Evolutionary conservation across 139 green algal genomes (phyloP).

Genomic region (Closterium sp.): DNA sequence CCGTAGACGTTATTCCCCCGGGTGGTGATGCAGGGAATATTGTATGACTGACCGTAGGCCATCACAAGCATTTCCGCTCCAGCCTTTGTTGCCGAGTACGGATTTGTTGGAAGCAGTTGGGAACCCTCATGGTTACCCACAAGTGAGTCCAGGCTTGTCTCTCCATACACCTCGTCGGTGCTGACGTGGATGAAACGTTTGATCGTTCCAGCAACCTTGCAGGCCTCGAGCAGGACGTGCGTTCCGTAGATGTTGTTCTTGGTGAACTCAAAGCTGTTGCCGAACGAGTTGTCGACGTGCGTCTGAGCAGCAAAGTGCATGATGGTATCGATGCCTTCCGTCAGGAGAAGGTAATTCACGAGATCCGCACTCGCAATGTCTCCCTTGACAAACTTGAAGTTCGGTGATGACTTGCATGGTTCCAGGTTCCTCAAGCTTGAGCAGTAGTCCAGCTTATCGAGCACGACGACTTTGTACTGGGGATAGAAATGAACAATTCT

Average conservation of each 20-base stretch:
- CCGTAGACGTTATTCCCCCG: slow-evolving; percentile 99
- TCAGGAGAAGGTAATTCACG: slow-evolving; percentile 77
- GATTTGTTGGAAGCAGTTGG: slow-evolving; percentile 93
- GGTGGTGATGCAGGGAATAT: slow-evolving; percentile 85
- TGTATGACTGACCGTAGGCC: slow-evolving; percentile 79
- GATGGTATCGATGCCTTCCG: slow-evolving; percentile 91
- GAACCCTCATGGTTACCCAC: slow-evolving; percentile 69
- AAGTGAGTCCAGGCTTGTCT: slow-evolving; percentile 45
- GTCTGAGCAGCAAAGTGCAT: slow-evolving; percentile 98
- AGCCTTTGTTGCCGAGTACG: slow-evolving; percentile 91
- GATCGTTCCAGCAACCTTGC: slow-evolving; percentile 72
- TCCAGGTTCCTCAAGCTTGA: slow-evolving; percentile 80
- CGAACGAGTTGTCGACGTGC: slow-evolving; percentile 98
- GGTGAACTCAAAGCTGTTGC: slow-evolving; percentile 74
- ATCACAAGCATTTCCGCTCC: slow-evolving; percentile 96
- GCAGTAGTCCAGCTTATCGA: slow-evolving; percentile 98
- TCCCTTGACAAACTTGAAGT: slow-evolving; percentile 96
- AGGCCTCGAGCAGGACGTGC: slow-evolving; percentile 90
- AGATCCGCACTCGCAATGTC: slow-evolving; percentile 92
- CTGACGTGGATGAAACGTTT: slow-evolving; percentile 89
- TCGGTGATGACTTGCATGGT: slow-evolving; percentile 58
- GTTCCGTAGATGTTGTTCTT: slow-evolving; percentile 97
- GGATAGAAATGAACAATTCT: slow-evolving; percentile 67
- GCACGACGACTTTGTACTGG: slow-evolving; percentile 87
- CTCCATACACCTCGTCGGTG: slow-evolving; percentile 63